Conservation (phyloP, 306 rosid species). For the Malus asiatica region DNA sequence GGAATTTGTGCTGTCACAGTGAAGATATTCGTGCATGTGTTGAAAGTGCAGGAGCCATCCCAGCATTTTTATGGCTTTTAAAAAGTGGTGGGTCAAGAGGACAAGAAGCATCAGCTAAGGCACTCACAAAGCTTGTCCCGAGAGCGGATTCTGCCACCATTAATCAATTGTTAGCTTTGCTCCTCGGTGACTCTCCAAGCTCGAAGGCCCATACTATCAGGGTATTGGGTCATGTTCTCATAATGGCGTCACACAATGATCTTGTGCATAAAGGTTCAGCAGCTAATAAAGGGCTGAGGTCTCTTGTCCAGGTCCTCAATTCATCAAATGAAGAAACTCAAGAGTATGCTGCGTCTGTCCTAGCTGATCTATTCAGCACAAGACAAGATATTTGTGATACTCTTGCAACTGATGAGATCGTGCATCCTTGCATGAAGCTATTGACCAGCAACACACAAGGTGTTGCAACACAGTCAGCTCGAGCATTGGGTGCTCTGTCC, state of each 20-base stretch:
- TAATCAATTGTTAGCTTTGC: constrained; percentile 81
- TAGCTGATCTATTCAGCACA: constrained; percentile 79
- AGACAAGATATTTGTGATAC: constrained; percentile 90
- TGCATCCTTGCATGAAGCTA: constrained; percentile 87
- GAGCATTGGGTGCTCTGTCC: constrained; percentile 82
- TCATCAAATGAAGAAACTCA: constrained; percentile 82
- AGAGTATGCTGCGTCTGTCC: constrained; percentile 77
- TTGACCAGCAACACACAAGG: constrained; percentile 73
- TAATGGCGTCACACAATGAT: constrained; percentile 60
- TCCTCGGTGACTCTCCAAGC: constrained; percentile 70
- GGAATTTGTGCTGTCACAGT: constrained; percentile 93
- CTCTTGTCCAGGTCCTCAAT: constrained; percentile 80
- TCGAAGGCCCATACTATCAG: constrained; percentile 67
- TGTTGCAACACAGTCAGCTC: constrained; percentile 93
- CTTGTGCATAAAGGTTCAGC: constrained; percentile 77
- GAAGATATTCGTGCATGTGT: constrained; percentile 94
- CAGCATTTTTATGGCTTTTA: constrained; percentile 84
- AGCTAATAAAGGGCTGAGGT: constrained; percentile 70
- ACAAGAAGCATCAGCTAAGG: constrained; percentile 88
- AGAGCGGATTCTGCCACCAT: constrained; percentile 88
- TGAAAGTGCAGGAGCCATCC: constrained; percentile 72
- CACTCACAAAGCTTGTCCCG: constrained; percentile 73
- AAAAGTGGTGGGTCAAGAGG: constrained; percentile 81
- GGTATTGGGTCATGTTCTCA: constrained; percentile 86
- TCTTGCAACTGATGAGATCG: constrained; percentile 82